Conservation (phyloP, 768 basidiomycete species). For the button mushroom (Agaricus bisporus) region DNA sequence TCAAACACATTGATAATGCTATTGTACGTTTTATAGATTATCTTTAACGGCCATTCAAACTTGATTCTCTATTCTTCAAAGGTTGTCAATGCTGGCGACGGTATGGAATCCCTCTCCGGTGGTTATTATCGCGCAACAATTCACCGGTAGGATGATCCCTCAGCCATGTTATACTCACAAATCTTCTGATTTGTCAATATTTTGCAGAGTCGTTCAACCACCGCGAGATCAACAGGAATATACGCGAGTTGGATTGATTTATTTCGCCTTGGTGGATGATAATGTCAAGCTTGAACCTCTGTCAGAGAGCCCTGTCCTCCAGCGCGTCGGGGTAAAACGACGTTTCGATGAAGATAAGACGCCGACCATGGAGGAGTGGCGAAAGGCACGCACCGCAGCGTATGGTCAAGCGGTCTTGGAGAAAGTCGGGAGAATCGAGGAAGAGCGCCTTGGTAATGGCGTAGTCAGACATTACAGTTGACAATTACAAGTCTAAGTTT, state of each 20-base stretch:
- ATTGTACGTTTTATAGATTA: conserved; percentile 27
- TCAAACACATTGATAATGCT: conserved; percentile 53
- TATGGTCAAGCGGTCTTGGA: conserved; percentile 45
- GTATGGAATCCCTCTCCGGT: conserved; percentile 54
- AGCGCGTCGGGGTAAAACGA: conserved; percentile 33
- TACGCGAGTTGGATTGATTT: conserved; percentile 52
- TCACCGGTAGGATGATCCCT: conserved; percentile 28
- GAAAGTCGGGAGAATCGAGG: conserved; percentile 41
- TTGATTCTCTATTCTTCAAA: conserved; percentile 13
- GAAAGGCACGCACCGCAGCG: conserved; percentile 41
- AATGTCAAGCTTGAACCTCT: conserved; percentile 40
- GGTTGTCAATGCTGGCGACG: conserved; percentile 59
- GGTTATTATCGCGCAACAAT: conserved; percentile 56
- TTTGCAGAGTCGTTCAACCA: conserved; percentile 51
- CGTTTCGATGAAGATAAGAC: conserved; percentile 32
- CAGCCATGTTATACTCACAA: not conserved
- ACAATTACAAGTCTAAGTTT: not conserved
- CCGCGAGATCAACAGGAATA: conserved; percentile 45
- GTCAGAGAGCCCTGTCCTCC: conserved; percentile 41
- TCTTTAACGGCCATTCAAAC: no score
- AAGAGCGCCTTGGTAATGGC: conserved; percentile 49
- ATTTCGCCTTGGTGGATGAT: conserved; percentile 52
- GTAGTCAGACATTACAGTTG: conserved; percentile 46
- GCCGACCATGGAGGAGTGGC: conserved; percentile 50
- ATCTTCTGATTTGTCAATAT: no score